Evolutionary conservation across 1,284 basidiomycete species (phyloP), one percentile per base, ranked within the genome.

Genomic region (Athelia psychrophila): DNA sequence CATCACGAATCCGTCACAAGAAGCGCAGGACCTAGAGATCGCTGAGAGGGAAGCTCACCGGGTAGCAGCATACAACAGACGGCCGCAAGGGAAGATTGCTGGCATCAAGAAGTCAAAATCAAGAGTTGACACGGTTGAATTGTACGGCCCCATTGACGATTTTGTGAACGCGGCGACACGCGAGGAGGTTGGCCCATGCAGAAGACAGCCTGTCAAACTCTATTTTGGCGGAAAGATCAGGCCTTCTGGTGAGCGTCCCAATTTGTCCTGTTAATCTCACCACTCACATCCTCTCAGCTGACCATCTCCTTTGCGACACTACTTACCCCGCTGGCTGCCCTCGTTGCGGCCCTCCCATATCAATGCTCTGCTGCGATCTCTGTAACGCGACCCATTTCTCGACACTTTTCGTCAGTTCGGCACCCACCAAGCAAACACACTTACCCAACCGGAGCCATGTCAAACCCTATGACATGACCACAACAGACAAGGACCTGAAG

Each of bases 311-410:
- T 18, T 23, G 22, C 18, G 22, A 42, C n/a, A 42, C 6, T 5
- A 8, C 18, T 8, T 8, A 19, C 5, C 38, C 38, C 18, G n/a
- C 22, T 42, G 38, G n/a, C 22, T 23, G 38, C 22, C 5, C 22
- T 10, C 48, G 48, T 13, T 49, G 48, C 20, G 9, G 6, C 13
- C 33, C 33, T 19, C n/a, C 15, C n/a, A 38, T 20, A 13, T 20
- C 36, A 15, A 15, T 4, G 15, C 24, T 30, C 46, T 56, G 55
- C 51, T 56, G 55, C 42, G 50, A 56, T 42, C 33, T 55, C 18
- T 50, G 47, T 36, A 27, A 51, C 23, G 54, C 56, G 3, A 36
- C 51, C 15, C 47, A 51, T 40, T 54, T 48, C 22, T 24, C 19
- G 16, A 18, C 18, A 4, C 48, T 23, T 13, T 25, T 25, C 18